Evolutionary conservation across 169 alveolate genomes (phyloP).

Genomic region (Cryptosporidium sp.): DNA sequence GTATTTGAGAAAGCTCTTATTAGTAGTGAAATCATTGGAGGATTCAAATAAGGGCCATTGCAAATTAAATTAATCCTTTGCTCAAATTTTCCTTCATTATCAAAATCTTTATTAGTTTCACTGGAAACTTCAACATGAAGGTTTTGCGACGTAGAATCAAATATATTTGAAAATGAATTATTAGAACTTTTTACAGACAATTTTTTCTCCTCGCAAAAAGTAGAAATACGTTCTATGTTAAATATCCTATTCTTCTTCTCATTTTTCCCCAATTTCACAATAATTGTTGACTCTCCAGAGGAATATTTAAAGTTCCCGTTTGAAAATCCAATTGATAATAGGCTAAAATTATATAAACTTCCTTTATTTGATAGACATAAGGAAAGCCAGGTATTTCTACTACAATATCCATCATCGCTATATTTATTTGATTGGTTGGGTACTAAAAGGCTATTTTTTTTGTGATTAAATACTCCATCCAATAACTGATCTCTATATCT

Average conservation of each 20-base stretch:
- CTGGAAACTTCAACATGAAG: slow-evolving; percentile 21
- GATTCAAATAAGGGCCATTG: slow-evolving; percentile 51
- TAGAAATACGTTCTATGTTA: slow-evolving; percentile 10
- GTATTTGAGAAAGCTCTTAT: slow-evolving; percentile 5
- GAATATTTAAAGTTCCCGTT: slow-evolving; percentile 47
- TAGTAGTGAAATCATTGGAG: slow-evolving; percentile 42
- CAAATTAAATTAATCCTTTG: slow-evolving; percentile 23
- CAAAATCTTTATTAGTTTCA: background rate
- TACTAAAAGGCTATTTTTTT: background rate
- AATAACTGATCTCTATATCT: background rate
- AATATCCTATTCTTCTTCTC: slow-evolving; percentile 6
- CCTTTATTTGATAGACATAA: slow-evolving; percentile 48
- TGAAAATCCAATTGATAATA: slow-evolving; percentile 18
- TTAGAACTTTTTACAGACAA: slow-evolving; percentile 2
- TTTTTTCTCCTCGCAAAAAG: background rate
- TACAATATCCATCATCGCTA: slow-evolving; percentile 1
- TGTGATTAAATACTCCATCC: background rate
- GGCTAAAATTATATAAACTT: slow-evolving; percentile 15
- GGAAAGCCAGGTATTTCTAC: slow-evolving; percentile 37
- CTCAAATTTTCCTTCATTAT: slow-evolving; percentile 6
- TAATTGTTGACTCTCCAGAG: slow-evolving; percentile 38
- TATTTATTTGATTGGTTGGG: background rate
- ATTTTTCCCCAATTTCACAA: background rate
- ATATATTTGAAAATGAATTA: slow-evolving; percentile 12
- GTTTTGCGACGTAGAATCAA: slow-evolving; percentile 27